These are phyloP conservation scores for Oryza longistaminata DNA, from an alignment of 176 grass and related monocot species.

Conservation along the genomic window DNA sequence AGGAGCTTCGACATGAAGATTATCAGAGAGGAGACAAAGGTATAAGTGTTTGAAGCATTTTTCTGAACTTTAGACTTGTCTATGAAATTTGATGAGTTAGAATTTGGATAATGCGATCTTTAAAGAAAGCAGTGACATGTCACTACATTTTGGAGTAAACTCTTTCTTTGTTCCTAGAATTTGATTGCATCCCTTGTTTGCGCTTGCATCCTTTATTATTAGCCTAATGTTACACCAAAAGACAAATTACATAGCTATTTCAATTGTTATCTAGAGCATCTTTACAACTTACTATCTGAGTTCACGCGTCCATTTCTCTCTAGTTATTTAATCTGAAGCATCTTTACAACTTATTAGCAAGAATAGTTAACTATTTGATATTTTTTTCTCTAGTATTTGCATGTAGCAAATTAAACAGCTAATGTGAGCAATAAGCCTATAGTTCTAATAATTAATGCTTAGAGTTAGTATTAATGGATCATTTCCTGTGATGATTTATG, in stretches of 20 bases:
- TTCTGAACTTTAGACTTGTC: neutral
- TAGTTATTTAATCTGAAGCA: neutral
- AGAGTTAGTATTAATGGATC: neutral
- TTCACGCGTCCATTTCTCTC: neutral
- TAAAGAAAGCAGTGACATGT: neutral
- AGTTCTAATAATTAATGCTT: neutral
- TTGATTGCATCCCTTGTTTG: neutral
- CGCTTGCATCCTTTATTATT: too few species aligned
- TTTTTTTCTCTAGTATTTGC: neutral
- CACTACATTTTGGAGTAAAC: neutral
- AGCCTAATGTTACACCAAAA: too few species aligned
- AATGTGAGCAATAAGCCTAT: neutral
- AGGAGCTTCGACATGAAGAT: constrained; percentile 46
- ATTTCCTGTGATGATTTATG: neutral
- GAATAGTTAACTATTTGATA: neutral
- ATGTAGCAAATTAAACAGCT: neutral
- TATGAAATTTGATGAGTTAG: neutral
- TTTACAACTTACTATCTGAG: neutral
- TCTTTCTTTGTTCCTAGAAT: neutral
- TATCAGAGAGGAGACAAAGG: constrained; percentile 38
- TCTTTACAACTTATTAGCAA: neutral
- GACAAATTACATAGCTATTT: neutral
- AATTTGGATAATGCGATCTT: neutral
- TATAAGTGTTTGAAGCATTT: neutral
- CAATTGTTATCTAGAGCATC: constrained; percentile 16